Conservation (phyloP, 139 green algal genomes). For the Closterium sp. region DNA sequence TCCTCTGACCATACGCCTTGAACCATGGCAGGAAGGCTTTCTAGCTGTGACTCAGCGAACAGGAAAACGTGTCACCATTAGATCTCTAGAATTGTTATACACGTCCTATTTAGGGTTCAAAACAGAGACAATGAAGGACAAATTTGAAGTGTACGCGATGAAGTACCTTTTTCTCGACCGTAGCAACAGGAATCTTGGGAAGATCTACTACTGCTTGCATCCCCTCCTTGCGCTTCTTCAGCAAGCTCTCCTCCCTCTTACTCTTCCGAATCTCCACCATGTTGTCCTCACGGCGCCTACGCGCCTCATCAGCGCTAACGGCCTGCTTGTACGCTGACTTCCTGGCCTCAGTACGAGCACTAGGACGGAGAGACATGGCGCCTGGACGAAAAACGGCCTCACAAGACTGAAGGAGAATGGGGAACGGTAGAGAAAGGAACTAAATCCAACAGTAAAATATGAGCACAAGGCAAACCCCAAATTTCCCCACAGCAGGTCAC, state of each 20-base stretch:
- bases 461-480: too few species aligned
- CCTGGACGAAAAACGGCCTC: too few species aligned
- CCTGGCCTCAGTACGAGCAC: slow-evolving; percentile 39
- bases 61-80: too few species aligned
- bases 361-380: slow-evolving; percentile 50
- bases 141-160: too few species aligned
- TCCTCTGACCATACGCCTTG: slow-evolving; percentile 79
- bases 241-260: slow-evolving; percentile 95
- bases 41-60: slow-evolving; percentile 61
- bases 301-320: slow-evolving; percentile 87
- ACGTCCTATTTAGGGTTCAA: neutral
- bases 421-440: neutral
- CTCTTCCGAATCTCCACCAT: slow-evolving; percentile 95
- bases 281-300: slow-evolving; percentile 93
- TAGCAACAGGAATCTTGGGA: slow-evolving; percentile 26
- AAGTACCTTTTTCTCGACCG: slow-evolving; percentile 45
- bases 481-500: too few species aligned
- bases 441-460: neutral
- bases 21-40: slow-evolving; percentile 92
- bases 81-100: too few species aligned
- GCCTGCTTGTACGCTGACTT: slow-evolving; percentile 81
- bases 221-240: slow-evolving; percentile 85
- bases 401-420: neutral
- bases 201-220: slow-evolving; percentile 38
- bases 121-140: neutral